Evolutionary conservation across 805 yeast species (phyloP), one percentile per base, ranked within the genome.

Genomic region (Metschnikowia gelsemii): DNA sequence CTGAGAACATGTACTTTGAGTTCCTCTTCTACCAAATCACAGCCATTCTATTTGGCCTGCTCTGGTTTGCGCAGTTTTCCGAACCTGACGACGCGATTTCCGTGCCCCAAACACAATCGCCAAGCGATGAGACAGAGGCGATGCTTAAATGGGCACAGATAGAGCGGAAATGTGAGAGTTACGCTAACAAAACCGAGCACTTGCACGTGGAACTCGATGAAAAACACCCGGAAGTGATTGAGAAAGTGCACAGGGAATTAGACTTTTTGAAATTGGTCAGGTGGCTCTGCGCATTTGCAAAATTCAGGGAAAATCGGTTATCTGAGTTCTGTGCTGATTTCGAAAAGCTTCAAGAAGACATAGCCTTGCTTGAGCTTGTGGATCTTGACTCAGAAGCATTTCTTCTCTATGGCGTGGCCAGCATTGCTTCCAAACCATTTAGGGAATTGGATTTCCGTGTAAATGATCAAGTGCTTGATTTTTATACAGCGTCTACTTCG

Each of bases 391-490:
- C 23, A 2, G 56, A 55, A 33, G 39, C 63, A 5, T 40, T 63
- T 13, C 31, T 51, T 3, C 50, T 63, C 57, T 55, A 58, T 30
- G 57, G 55, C 2, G 44, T 62, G 7, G 56, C 59, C 2, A 44
- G 55, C 17, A 47, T 64, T 2, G 57, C 63, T 6, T 36, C 58
- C 9, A 52, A 57, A 40, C 68, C 71, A 8, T 63, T 63, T 50
- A 58, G 54, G 28, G 54, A 52, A 12, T 48, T 66, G 25, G 28
- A 32, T 12, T 42, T 47, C 18, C 26, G 32, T 19, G 38, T 35
- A 16, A 42, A 43, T 18, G 51, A 46, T 17, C 36, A 58, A 3
- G 52, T 61, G 27, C 35, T 59, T n/a, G 59, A 59, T 23, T 21
- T 46, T 13, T 63, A 56, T 41, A 43, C 45, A n/a, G 18, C 32